Evolutionary conservation across 371 early-diverging fungal genomes (phyloP).

Genomic region (Lichtheimia corymbifera): DNA sequence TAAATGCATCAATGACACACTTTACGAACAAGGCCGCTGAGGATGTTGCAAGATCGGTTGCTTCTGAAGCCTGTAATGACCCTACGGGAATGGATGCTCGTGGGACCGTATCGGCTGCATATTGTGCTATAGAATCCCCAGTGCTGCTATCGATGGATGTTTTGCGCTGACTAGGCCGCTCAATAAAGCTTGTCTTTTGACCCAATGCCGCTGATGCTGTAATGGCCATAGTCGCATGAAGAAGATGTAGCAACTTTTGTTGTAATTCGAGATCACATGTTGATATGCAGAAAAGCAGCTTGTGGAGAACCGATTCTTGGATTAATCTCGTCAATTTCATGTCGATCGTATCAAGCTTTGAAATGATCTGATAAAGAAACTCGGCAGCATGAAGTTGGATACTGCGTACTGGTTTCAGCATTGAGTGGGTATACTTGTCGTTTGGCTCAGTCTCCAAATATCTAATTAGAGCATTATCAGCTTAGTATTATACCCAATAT

Average conservation of each 20-base stretch:
- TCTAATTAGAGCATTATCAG: constrained; percentile 23
- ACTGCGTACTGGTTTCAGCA: constrained; percentile 33
- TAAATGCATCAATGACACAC: constrained; percentile 65
- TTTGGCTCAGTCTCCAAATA: constrained; percentile 42
- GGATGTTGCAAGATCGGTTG: constrained; percentile 23
- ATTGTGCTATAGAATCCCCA: constrained; percentile 16
- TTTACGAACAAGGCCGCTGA: constrained; percentile 61
- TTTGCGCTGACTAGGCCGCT: constrained; percentile 20
- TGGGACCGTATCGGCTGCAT: constrained; percentile 10
- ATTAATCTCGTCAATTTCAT: constrained; percentile 52
- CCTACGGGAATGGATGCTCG: constrained; percentile 9
- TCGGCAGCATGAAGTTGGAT: constrained; percentile 68
- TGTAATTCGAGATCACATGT: constrained; percentile 65
- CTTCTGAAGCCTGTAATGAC: constrained; percentile 21
- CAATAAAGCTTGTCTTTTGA: constrained; percentile 8
- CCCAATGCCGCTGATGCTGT: constrained; percentile 29
- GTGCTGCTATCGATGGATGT: constrained; percentile 20
- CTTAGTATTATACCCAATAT: background rate
- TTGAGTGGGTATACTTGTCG: constrained; percentile 19
- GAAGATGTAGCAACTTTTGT: constrained; percentile 67
- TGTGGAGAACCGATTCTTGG: constrained; percentile 58
- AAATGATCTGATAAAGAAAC: constrained; percentile 61
- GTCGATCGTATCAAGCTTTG: constrained; percentile 57
- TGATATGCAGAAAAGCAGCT: constrained; percentile 64
- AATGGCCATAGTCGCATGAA: constrained; percentile 62